These are phyloP conservation scores for Micractinium sp. DNA, from an alignment of 139 green algal species.

Conservation along the genomic window DNA sequence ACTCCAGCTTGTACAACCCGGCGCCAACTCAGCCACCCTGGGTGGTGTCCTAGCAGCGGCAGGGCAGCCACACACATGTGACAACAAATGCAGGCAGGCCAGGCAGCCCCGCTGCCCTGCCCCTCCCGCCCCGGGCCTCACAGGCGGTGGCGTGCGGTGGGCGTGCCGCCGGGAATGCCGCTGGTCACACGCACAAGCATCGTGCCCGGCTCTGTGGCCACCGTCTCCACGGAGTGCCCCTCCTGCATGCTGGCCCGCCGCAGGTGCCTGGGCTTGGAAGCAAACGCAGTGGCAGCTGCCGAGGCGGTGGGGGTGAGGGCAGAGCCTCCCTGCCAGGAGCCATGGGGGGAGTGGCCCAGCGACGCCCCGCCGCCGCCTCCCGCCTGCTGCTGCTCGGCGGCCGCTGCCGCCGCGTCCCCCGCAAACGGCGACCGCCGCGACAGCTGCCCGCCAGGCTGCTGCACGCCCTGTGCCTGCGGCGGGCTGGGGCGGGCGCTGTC, in stretches of 20 bases:
- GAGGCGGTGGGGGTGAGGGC: not conserved
- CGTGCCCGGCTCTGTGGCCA: slow-evolving; percentile 38
- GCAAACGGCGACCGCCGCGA: not conserved
- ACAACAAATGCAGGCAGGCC: not conserved
- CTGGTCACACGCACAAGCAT: slow-evolving; percentile 37
- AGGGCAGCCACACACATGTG: not conserved
- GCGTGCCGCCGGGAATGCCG: not conserved
- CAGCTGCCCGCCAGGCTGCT: not conserved
- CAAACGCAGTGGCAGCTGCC: not conserved
- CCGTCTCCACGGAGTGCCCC: not conserved
- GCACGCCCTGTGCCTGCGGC: too few relatives aligned
- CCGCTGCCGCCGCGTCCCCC: not conserved
- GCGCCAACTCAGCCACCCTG: not conserved
- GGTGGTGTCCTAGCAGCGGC: not conserved
- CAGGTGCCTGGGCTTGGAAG: slow-evolving; percentile 2
- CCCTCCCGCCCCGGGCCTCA: not conserved
- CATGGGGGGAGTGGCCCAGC: not conserved
- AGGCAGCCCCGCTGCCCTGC: not conserved
- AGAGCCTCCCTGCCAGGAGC: not conserved
- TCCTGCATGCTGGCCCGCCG: slow-evolving; percentile 31
- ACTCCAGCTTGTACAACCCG: too few relatives aligned
- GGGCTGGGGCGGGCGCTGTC: too few relatives aligned
- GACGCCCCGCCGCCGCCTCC: not conserved
- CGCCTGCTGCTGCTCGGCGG: not conserved
- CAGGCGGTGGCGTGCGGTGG: slow-evolving; percentile 9